phyloP scores from a whole-genome alignment of 1,284 basidiomycete genomes.

The Pseudozyma hubeiensis region DNA sequence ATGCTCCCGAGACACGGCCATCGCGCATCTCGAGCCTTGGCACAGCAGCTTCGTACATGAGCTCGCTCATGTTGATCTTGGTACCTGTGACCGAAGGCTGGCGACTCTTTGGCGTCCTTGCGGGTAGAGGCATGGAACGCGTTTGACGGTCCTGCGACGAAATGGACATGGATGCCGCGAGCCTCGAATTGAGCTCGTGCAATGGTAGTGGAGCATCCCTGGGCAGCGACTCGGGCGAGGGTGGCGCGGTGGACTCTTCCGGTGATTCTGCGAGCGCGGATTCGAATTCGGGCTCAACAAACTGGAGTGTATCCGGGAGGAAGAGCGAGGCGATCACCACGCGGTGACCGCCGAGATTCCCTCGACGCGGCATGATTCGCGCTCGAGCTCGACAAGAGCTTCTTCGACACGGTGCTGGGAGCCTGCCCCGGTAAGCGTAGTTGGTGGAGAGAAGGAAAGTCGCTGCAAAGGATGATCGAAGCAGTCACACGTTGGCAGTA shows the following conservation, averaged over 20 bases:
- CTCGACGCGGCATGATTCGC: slow-evolving; percentile 44
- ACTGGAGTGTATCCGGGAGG: slow-evolving; percentile 60
- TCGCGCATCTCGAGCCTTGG: slow-evolving; percentile 45
- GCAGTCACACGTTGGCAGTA: too few relatives aligned
- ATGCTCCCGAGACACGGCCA: slow-evolving; percentile 32
- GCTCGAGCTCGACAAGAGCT: too few relatives aligned
- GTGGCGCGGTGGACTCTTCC: slow-evolving; percentile 44
- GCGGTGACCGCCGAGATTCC: slow-evolving; percentile 55
- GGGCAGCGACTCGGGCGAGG: slow-evolving; percentile 32
- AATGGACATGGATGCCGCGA: slow-evolving; percentile 46
- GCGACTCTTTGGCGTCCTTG: slow-evolving; percentile 28
- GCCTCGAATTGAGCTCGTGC: slow-evolving; percentile 50
- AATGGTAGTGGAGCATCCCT: slow-evolving; percentile 46
- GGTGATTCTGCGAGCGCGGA: slow-evolving; percentile 39
- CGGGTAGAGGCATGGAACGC: slow-evolving; percentile 33
- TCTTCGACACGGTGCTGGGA: too few relatives aligned
- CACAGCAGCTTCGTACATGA: slow-evolving; percentile 60
- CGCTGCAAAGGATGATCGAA: too few relatives aligned
- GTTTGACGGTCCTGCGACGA: slow-evolving; percentile 18
- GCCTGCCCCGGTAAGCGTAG: too few relatives aligned
- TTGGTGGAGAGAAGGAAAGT: too few relatives aligned
- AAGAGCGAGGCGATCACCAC: slow-evolving; percentile 65
- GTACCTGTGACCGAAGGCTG: slow-evolving; percentile 45
- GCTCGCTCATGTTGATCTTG: slow-evolving; percentile 61
- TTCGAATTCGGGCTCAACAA: slow-evolving; percentile 43